Evolutionary conservation across 176 grass and related monocot species (phyloP).

Genomic region (Hordeum vulgare): DNA sequence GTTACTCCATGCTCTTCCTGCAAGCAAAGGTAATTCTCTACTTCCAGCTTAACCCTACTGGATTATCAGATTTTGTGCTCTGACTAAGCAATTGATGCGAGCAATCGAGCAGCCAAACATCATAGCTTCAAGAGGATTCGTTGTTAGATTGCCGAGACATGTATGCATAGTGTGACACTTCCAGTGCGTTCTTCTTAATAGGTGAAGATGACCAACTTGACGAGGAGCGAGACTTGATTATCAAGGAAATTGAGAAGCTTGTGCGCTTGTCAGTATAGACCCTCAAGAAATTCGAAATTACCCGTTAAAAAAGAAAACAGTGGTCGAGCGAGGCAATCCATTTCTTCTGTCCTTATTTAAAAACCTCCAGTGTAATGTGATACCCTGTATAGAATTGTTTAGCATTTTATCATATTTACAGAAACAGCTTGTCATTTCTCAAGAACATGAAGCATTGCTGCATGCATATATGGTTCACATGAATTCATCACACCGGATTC

Average conservation of each 20-base stretch:
- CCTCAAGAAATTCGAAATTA: neutral
- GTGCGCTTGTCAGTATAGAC: constrained; percentile 26
- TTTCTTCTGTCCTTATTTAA: neutral
- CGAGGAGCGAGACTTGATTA: constrained; percentile 73
- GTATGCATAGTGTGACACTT: neutral
- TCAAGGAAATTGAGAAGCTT: constrained; percentile 78
- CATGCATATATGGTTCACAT: constrained; percentile 11
- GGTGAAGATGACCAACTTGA: constrained; percentile 97
- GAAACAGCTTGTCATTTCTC: neutral
- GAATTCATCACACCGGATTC: neutral
- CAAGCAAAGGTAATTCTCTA: constrained; percentile 60
- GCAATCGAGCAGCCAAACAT: constrained; percentile 6
- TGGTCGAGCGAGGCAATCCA: neutral
- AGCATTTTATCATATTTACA: neutral
- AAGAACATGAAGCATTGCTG: neutral
- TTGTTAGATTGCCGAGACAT: neutral
- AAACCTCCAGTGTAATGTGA: constrained; percentile 19
- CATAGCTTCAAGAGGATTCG: neutral
- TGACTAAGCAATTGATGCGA: constrained; percentile 1
- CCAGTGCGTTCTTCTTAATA: constrained; percentile 18
- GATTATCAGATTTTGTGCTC: neutral
- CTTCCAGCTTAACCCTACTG: neutral
- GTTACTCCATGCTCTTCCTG: constrained; percentile 71
- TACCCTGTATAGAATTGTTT: constrained; percentile 32
- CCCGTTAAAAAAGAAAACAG: neutral